These are phyloP conservation scores for Fusarium sp. DNA, from an alignment of 2,329 filamentous ascomycete genomes.

Conservation along the genomic window DNA sequence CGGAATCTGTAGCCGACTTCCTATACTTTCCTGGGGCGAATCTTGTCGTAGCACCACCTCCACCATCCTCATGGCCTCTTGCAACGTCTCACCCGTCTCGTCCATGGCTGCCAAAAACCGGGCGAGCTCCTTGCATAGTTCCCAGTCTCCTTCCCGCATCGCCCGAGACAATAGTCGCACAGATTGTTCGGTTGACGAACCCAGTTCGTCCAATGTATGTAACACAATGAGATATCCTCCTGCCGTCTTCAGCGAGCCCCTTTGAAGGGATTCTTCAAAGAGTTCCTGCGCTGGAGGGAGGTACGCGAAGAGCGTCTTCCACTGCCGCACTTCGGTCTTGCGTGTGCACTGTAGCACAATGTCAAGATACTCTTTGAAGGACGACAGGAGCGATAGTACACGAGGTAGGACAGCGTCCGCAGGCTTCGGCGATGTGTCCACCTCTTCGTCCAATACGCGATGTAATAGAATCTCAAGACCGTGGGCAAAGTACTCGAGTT, in stretches of 20 bases:
- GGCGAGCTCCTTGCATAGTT: slow-evolving; percentile 93
- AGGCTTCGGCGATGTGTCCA: slow-evolving; percentile 74
- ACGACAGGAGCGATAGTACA: slow-evolving; percentile 73
- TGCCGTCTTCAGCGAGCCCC: slow-evolving; percentile 91
- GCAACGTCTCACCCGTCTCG: slow-evolving; percentile 82
- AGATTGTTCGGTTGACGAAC: slow-evolving; percentile 77
- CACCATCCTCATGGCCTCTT: slow-evolving; percentile 74
- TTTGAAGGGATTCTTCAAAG: slow-evolving; percentile 90
- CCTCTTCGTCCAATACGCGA: slow-evolving; percentile 93
- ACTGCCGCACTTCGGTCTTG: slow-evolving; percentile 95
- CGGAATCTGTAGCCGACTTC: slow-evolving; percentile 48
- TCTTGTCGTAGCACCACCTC: slow-evolving; percentile 53
- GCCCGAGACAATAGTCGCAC: slow-evolving; percentile 84
- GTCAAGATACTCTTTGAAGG: slow-evolving; percentile 87
- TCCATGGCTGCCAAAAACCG: slow-evolving; percentile 96
- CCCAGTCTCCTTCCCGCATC: slow-evolving; percentile 89
- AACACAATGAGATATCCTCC: slow-evolving; percentile 96
- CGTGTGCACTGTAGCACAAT: slow-evolving; percentile 97
- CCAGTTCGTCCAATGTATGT: slow-evolving; percentile 81
- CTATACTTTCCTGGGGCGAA: slow-evolving; percentile 37
- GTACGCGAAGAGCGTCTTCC: slow-evolving; percentile 92
- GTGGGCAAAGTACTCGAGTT: slow-evolving; percentile 91
- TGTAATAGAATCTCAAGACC: slow-evolving; percentile 92
- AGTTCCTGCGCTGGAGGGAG: slow-evolving; percentile 90
- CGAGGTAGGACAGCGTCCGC: slow-evolving; percentile 73